Evolutionary conservation across 139 green algal species (phyloP).

Genomic region (Chlamydomonas sphaeroides): DNA sequence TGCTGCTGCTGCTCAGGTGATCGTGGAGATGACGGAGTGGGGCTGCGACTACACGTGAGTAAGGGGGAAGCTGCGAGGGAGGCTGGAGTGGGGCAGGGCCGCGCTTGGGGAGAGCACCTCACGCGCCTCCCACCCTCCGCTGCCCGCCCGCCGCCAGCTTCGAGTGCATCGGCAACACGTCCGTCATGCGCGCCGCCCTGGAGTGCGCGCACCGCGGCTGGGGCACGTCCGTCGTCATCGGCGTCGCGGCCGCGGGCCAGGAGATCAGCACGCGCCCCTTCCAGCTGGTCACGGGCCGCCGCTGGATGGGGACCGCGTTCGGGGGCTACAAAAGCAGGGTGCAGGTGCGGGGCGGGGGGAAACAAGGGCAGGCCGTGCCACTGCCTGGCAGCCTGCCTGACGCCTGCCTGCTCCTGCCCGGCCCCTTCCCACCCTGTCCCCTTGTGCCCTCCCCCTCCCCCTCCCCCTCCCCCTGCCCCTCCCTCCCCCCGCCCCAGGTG

Average conservation of each 20-base stretch:
- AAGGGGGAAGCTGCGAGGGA: too few species aligned
- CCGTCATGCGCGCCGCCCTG: slow-evolving; percentile 95
- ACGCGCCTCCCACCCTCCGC: not conserved
- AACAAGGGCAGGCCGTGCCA: too few species aligned
- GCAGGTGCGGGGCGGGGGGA: slow-evolving; percentile 50
- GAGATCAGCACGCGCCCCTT: slow-evolving; percentile 96
- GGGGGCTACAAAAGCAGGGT: slow-evolving; percentile 90
- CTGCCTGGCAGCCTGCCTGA: too few species aligned
- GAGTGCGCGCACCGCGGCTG: slow-evolving; percentile 93
- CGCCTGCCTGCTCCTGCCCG: too few species aligned
- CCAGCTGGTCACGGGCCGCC: slow-evolving; percentile 93
- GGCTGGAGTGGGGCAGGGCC: too few species aligned
- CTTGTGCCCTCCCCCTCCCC: too few species aligned
- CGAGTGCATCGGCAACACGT: slow-evolving; percentile 47
- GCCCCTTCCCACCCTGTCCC: too few species aligned
- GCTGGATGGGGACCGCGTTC: slow-evolving; percentile 97
- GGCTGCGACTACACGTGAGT: slow-evolving; percentile 91
- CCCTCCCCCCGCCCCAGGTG: slow-evolving; percentile 72
- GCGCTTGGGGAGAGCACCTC: not conserved
- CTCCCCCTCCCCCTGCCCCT: too few species aligned
- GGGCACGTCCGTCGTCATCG: slow-evolving; percentile 86
- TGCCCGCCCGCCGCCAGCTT: slow-evolving; percentile 48
- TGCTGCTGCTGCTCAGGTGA: slow-evolving; percentile 69
- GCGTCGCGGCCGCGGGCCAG: slow-evolving; percentile 87
- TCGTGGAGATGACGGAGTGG: slow-evolving; percentile 91